phyloP scores from a whole-genome alignment of 176 grass and related monocot genomes.

The Guadua angustifolia region DNA sequence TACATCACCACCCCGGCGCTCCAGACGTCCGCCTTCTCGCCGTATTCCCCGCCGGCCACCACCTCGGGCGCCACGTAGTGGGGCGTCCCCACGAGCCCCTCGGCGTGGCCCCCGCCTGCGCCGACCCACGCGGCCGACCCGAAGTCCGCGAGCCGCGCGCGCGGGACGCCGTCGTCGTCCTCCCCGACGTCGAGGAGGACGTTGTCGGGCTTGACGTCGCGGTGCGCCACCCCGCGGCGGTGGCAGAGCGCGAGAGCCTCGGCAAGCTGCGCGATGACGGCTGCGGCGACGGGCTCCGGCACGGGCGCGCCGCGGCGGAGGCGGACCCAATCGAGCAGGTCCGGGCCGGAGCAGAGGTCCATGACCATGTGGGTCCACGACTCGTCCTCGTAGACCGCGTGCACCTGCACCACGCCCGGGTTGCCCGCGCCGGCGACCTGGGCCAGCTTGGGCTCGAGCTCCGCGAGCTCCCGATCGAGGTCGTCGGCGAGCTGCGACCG shows the following conservation, averaged over 20 bases:
- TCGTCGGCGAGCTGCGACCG: constrained; percentile 66
- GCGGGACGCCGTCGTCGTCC: constrained; percentile 17
- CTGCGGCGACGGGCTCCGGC: constrained; percentile 62
- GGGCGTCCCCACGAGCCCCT: constrained; percentile 77
- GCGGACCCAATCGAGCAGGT: constrained; percentile 75
- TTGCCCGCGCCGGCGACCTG: constrained; percentile 67
- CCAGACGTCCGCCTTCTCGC: constrained; percentile 85
- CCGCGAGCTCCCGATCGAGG: constrained; percentile 69
- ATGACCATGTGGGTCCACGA: constrained; percentile 71
- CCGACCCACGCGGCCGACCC: constrained; percentile 75
- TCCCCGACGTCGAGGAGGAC: constrained; percentile 56
- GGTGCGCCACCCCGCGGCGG: constrained; percentile 68
- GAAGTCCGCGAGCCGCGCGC: constrained; percentile 69
- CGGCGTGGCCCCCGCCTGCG: constrained; percentile 44
- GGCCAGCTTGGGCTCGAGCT: constrained; percentile 65
- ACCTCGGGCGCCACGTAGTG: constrained; percentile 89
- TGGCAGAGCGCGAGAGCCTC: constrained; percentile 71
- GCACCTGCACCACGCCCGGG: constrained; percentile 73
- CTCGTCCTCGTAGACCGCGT: constrained; percentile 76
- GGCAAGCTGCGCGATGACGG: constrained; percentile 51
- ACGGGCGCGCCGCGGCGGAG: constrained; percentile 58
- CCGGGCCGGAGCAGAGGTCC: constrained; percentile 74
- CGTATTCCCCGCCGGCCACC: constrained; percentile 67
- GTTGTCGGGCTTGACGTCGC: constrained; percentile 87
- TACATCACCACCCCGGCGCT: constrained; percentile 89